Percentiles rank a stretch among this genome's conserved stretches.
Evolutionary conservation across 2,329 filamentous ascomycete species (phyloP).

Genomic region (Bipolaris zeicola): DNA sequence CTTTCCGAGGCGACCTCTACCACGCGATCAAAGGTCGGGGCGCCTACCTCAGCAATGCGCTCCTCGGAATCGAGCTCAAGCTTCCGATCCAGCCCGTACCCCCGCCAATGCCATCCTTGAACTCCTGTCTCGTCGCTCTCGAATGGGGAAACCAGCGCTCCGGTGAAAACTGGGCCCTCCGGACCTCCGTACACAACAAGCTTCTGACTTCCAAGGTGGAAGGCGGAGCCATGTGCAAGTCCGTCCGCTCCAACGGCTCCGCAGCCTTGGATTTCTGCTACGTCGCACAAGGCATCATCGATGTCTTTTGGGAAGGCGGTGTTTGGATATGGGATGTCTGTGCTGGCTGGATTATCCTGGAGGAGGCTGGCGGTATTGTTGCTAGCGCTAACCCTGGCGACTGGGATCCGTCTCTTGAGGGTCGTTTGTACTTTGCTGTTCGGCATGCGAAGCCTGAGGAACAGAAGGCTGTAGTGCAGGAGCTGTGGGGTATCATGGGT

Average conservation of each 20-base stretch:
- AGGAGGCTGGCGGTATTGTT: slow-evolving; percentile 48
- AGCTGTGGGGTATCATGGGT: slow-evolving; percentile 46
- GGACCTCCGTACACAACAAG: slow-evolving; percentile 34
- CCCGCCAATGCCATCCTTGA: slow-evolving; percentile 33
- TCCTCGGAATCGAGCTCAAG: slow-evolving; percentile 27
- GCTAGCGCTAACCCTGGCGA: slow-evolving; percentile 44
- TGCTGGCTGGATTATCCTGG: slow-evolving; percentile 47
- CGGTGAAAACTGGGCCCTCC: slow-evolving; percentile 46
- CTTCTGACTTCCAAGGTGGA: slow-evolving; percentile 36
- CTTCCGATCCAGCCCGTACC: slow-evolving; percentile 40
- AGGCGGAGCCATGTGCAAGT: slow-evolving; percentile 44
- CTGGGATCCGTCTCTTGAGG: slow-evolving; percentile 44
- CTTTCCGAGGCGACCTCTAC: slow-evolving; percentile 44
- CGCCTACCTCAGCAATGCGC: slow-evolving; percentile 32
- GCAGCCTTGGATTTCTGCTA: slow-evolving; percentile 49
- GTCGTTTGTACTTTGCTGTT: slow-evolving; percentile 44
- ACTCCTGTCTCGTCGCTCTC: slow-evolving; percentile 41
- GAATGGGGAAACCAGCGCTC: slow-evolving; percentile 48
- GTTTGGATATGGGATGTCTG: slow-evolving; percentile 47
- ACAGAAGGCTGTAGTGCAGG: slow-evolving; percentile 41
- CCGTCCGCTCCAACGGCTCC: slow-evolving; percentile 43
- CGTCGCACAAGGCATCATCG: slow-evolving; percentile 44
- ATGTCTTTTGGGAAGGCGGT: slow-evolving; percentile 48
- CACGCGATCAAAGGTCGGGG: slow-evolving; percentile 43
- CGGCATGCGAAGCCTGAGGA: slow-evolving; percentile 37